Percentiles rank a stretch among this genome's conserved stretches.
These are phyloP conservation scores for Citrus trifoliata DNA, from an alignment of 345 rosid genomes.

Conservation along the genomic window DNA sequence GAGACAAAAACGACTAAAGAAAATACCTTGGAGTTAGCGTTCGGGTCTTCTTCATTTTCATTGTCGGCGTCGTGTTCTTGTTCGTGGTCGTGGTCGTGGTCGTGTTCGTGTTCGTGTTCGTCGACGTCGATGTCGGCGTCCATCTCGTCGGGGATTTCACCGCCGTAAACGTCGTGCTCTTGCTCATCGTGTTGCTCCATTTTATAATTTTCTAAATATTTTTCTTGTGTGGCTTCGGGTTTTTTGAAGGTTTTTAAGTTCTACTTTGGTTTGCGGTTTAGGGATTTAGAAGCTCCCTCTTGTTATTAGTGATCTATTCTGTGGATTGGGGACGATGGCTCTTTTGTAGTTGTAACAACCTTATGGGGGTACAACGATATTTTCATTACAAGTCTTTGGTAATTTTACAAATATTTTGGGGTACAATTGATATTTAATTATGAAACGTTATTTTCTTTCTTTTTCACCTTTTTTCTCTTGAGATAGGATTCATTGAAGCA, in stretches of 20 bases:
- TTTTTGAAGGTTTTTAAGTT: conserved; percentile 1
- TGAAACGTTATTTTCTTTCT: neutral
- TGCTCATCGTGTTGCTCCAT: conserved; percentile 69
- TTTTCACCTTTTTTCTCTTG: too few relatives aligned
- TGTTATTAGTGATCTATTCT: neutral
- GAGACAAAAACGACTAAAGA: neutral
- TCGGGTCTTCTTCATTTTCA: conserved; percentile 45
- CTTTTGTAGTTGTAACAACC: neutral
- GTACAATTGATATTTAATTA: neutral
- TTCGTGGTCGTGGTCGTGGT: conserved; percentile 12
- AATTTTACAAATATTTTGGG: neutral
- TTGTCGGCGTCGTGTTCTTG: conserved; percentile 36
- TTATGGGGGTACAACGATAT: neutral
- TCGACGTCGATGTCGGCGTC: conserved; percentile 66
- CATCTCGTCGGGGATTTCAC: conserved; percentile 83
- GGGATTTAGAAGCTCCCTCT: neutral
- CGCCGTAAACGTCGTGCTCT: conserved; percentile 87
- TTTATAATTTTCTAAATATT: neutral
- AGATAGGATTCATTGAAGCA: too few relatives aligned
- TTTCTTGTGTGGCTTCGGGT: conserved; percentile 1
- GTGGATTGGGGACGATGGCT: conserved; percentile 5
- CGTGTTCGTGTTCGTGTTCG: conserved; percentile 21
- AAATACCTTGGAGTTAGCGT: conserved; percentile 58
- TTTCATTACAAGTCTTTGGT: neutral
- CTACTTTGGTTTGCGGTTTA: neutral